Conservation (phyloP, 2,329 filamentous ascomycete genomes). For the Lachnellula subtilissima region DNA sequence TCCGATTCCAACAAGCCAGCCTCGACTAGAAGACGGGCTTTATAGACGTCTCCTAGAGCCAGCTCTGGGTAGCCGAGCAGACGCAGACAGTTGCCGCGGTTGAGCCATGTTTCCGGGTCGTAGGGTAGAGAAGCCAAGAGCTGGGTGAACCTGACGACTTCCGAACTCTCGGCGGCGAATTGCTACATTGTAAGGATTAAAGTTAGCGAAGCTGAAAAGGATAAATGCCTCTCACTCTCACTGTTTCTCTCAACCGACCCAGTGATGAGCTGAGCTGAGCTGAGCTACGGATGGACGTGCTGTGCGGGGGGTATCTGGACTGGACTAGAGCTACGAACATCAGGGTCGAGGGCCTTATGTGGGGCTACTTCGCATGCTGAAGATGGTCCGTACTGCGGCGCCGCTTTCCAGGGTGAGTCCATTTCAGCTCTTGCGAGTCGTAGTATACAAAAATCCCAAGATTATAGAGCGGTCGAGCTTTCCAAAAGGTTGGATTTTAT, state of each 20-base stretch:
- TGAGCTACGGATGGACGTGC: background rate
- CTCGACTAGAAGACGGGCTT: conserved; percentile 29
- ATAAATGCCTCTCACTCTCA: too few relatives aligned
- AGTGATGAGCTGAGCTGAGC: conserved; percentile 4
- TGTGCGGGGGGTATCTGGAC: background rate
- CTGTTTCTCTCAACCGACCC: background rate
- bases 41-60: conserved; percentile 30
- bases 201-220: conserved; percentile 9
- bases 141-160: conserved; percentile 19
- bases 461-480: background rate
- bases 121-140: conserved; percentile 19
- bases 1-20: conserved; percentile 6
- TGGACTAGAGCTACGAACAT: conserved; percentile 14
- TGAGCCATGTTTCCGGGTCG: conserved; percentile 27
- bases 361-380: conserved; percentile 24
- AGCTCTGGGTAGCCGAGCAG: conserved; percentile 30
- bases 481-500: background rate
- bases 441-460: background rate
- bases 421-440: background rate
- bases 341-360: conserved; percentile 14
- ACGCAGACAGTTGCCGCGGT: conserved; percentile 23
- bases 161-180: conserved; percentile 16
- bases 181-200: conserved; percentile 7
- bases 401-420: conserved; percentile 19
- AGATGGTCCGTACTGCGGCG: conserved; percentile 17